These are phyloP conservation scores for Arxiozyma heterogenica DNA, from an alignment of 1,139 yeast species.

Conservation along the genomic window DNA sequence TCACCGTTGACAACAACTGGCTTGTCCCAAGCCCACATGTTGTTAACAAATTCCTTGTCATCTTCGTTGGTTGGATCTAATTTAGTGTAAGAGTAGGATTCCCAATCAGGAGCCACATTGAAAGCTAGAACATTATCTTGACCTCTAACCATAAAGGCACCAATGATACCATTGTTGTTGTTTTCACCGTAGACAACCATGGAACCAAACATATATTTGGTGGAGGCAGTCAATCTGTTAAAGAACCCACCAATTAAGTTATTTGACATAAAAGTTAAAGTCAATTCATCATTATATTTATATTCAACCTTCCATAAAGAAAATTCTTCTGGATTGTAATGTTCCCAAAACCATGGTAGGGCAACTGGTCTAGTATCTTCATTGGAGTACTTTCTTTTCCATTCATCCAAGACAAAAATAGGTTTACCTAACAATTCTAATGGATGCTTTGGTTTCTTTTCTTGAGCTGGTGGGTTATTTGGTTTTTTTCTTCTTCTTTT, in stretches of 20 bases:
- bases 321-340: constrained; percentile 88
- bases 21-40: constrained; percentile 83
- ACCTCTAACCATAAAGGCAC: constrained; percentile 93
- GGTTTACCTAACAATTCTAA: constrained; percentile 73
- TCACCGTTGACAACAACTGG: constrained; percentile 60
- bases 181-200: constrained; percentile 95
- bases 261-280: constrained; percentile 96
- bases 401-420: constrained; percentile 70
- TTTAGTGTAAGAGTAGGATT: constrained; percentile 62
- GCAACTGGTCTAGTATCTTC: constrained; percentile 94
- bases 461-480: constrained; percentile 32
- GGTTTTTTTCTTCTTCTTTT: constrained; percentile 33
- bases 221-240: constrained; percentile 85
- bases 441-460: constrained; percentile 81
- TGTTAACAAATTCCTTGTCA: constrained; percentile 59
- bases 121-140: constrained; percentile 86
- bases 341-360: constrained; percentile 97
- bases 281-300: constrained; percentile 97
- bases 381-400: constrained; percentile 97
- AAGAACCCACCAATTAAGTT: constrained; percentile 98
- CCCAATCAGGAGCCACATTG: constrained; percentile 99
- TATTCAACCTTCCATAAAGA: constrained; percentile 92
- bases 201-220: constrained; percentile 90
- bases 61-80: constrained; percentile 59
- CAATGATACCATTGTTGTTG: constrained; percentile 96